These are phyloP conservation scores for Arthrobotrys megalospora DNA, from an alignment of 2,329 filamentous ascomycete genomes.

Conservation along the genomic window DNA sequence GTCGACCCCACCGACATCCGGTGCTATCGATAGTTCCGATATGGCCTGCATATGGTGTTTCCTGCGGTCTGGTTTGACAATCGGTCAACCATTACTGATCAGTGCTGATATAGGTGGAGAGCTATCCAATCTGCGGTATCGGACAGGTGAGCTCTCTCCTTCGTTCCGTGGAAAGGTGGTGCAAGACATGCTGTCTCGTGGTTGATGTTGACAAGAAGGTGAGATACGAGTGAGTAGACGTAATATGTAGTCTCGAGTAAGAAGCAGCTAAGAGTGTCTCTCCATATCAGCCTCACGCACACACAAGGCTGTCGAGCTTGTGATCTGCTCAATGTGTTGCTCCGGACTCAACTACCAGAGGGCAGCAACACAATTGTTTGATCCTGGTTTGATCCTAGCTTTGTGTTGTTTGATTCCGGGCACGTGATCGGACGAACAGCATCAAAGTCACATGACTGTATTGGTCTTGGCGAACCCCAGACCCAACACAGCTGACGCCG, in stretches of 20 bases:
- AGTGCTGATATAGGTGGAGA: not conserved
- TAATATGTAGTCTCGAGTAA: not conserved
- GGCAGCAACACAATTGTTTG: too few species aligned
- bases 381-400: too few species aligned
- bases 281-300: too few species aligned
- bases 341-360: too few species aligned
- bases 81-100: not conserved
- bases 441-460: too few species aligned
- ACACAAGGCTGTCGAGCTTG: too few species aligned
- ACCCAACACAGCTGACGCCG: too few species aligned
- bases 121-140: too few species aligned
- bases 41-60: not conserved
- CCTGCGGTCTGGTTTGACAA: conserved; percentile 2
- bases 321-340: too few species aligned
- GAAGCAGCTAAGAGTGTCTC: not conserved
- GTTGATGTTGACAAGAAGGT: not conserved
- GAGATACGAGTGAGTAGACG: not conserved
- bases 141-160: not conserved
- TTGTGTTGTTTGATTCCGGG: too few species aligned
- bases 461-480: too few species aligned
- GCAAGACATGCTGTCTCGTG: conserved; percentile 6
- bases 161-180: not conserved
- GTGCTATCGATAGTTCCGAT: conserved; percentile 15
- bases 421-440: too few species aligned
- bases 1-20: not conserved